Base-by-base conservation (phyloP, 2,329 filamentous ascomycete species). In the Colletotrichum australisinense region DNA sequence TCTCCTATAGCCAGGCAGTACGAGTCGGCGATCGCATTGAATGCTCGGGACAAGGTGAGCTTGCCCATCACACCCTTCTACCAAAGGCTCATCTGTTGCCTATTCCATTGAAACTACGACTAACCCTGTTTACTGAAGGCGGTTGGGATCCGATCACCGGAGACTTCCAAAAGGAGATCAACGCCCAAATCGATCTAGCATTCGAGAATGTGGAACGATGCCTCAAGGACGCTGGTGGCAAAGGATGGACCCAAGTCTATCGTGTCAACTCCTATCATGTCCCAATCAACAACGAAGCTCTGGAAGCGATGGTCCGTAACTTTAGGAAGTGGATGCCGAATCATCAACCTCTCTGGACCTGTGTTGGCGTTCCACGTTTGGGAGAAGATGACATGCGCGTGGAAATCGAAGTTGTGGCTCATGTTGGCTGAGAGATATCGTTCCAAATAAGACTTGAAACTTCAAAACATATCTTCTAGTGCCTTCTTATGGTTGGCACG, bases 331-430 rank as follows among this genome's bases (percentile, higher is more conserved):
- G 84, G 79, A 86, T 88, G 80, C 88, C 88, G 0, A 76, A 86
- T 38, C 88, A 91, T 76, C 77, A 84, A 72, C 88, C 89, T 0
- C 81, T 89, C 1, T 89, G 87, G 87, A 91, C 89, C 0, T 83
- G 80, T 70, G 80, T 91, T 14, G 88, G 86, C 0, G 89, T 91
- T 1, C 76, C 80, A 1, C 76, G 80, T 38, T 77, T 92, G 7
- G 88, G 81, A 0, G 78, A 83, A 69, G 83, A 85, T 30, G 84
- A 83, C 38, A 92, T 92, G 89, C 78, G 82, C 30, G 84, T 92
- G 4, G 89, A 92, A 80, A 88, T 92, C 78, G 89, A 92, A 78
- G 88, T 89, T 11, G 81, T 82, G 9, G 88, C 88, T 1, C 80
- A 87, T 79, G 84, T 83, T 72, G 35, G 12, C 12, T 38, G 12